phyloP scores from a whole-genome alignment of 345 rosid species.

The Mangifera indica region DNA sequence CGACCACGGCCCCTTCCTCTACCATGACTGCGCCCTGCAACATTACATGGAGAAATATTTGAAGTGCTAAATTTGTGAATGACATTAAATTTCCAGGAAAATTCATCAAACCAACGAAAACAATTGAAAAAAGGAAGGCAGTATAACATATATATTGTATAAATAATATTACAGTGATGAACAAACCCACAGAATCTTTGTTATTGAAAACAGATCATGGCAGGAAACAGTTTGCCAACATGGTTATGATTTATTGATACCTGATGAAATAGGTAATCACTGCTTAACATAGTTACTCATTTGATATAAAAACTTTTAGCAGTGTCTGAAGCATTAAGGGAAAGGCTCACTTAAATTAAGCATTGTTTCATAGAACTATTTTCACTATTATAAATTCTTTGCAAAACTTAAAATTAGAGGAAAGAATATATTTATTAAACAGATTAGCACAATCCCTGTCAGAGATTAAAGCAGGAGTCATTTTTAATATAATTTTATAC shows the following conservation, averaged over 20 bases:
- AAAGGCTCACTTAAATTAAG: no score
- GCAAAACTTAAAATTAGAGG: no score
- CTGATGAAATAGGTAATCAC: not conserved
- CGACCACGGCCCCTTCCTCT: conserved; percentile 23
- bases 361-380: no score
- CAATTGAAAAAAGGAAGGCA: not conserved
- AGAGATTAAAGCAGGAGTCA: no score
- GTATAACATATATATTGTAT: not conserved
- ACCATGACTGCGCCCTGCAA: conserved; percentile 29
- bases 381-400: no score
- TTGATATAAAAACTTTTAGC: not conserved
- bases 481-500: no score
- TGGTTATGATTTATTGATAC: not conserved
- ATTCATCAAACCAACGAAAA: not conserved
- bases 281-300: not conserved
- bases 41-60: not conserved
- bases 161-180: not conserved
- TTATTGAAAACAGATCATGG: not conserved
- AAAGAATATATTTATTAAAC: not conserved
- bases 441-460: no score
- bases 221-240: not conserved
- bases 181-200: not conserved
- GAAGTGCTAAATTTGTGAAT: not conserved
- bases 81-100: not conserved
- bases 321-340: not conserved